Conservation (phyloP, 73 alveolate genomes). For the Symbiodinium pilosum region DNA sequence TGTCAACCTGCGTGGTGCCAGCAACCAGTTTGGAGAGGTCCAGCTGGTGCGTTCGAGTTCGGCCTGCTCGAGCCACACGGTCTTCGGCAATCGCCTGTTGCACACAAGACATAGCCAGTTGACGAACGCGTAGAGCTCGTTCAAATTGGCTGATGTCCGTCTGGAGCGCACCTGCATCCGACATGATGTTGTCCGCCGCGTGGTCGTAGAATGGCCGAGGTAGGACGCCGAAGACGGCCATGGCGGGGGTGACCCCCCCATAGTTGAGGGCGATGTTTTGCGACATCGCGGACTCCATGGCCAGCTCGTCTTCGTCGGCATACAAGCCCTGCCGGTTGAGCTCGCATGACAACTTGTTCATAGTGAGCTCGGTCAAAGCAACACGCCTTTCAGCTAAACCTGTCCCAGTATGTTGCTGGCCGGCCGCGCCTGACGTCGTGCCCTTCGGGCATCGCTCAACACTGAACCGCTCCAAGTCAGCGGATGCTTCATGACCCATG, state of each 20-base stretch:
- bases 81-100: not conserved
- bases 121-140: not conserved
- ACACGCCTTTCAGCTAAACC: conserved; percentile 14
- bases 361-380: not conserved
- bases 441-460: not conserved
- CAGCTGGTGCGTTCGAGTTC: not conserved
- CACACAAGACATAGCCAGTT: not conserved
- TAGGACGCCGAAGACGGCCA: not conserved
- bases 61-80: not conserved
- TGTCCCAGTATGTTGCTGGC: conserved; percentile 28
- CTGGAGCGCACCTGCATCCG: not conserved
- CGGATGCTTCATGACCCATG: conserved; percentile 13
- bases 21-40: not conserved
- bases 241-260: not conserved
- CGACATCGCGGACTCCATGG: not conserved
- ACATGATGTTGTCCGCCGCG: not conserved
- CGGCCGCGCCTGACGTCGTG: not conserved
- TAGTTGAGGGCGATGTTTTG: not conserved
- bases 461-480: conserved; percentile 12
- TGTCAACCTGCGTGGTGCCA: not conserved
- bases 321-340: conserved; percentile 7
- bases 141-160: not conserved
- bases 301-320: not conserved
- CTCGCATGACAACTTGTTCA: conserved; percentile 19
- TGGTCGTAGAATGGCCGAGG: not conserved